phyloP scores from a whole-genome alignment of 176 grass and related monocot genomes.

The Aegilops umbellulata region DNA sequence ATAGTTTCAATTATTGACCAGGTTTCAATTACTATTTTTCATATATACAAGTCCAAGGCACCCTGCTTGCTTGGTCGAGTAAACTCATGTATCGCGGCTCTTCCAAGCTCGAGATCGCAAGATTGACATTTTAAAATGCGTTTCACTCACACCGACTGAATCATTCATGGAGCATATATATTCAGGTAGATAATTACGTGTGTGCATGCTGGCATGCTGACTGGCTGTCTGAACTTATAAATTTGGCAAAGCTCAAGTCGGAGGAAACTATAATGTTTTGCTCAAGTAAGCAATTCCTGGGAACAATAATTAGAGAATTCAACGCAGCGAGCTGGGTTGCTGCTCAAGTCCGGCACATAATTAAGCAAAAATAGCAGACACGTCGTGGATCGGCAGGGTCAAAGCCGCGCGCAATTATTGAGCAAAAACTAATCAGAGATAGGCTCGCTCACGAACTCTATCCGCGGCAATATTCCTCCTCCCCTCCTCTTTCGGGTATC shows the following conservation, averaged over 20 bases:
- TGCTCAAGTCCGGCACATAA: slow-evolving; percentile 11
- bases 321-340: background rate
- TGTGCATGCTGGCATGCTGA: background rate
- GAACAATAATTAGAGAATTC: background rate
- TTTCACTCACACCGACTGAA: background rate
- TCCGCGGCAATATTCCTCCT: slow-evolving; percentile 36
- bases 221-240: slow-evolving; percentile 18
- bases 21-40: background rate
- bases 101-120: slow-evolving; percentile 37
- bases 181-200: slow-evolving; percentile 15
- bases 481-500: slow-evolving; percentile 28
- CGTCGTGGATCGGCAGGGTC: background rate
- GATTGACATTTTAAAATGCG: background rate
- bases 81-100: slow-evolving; percentile 5
- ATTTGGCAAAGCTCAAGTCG: background rate
- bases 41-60: background rate
- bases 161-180: background rate
- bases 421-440: background rate
- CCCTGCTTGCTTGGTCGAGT: slow-evolving; percentile 22
- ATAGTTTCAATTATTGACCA: no score
- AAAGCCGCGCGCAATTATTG: slow-evolving; percentile 38
- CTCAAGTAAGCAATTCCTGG: background rate
- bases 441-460: slow-evolving; percentile 32
- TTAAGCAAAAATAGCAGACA: background rate
- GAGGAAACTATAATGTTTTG: background rate